phyloP scores from a whole-genome alignment of 495 filamentous ascomycete genomes.

The Corynascus novoguineensis region DNA sequence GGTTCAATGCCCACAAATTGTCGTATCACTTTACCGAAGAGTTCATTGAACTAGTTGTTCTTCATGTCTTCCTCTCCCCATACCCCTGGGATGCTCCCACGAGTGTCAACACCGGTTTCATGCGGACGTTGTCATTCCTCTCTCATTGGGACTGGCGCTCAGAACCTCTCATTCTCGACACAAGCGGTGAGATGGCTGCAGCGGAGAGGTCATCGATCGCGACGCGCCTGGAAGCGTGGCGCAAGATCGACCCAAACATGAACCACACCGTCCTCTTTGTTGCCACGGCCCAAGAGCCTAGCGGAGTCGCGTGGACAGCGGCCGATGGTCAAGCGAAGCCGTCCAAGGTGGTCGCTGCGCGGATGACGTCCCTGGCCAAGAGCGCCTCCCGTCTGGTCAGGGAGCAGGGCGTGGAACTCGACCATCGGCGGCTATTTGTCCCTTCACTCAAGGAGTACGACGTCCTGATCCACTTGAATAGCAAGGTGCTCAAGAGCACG shows the following conservation, averaged over 20 bases:
- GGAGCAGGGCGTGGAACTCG: slow-evolving; percentile 51
- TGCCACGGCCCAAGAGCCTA: slow-evolving; percentile 69
- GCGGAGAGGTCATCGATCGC: slow-evolving; percentile 56
- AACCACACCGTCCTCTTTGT: slow-evolving; percentile 77
- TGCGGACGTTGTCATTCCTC: slow-evolving; percentile 69
- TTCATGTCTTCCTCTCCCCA: slow-evolving; percentile 70
- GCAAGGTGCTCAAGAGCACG: slow-evolving; percentile 37
- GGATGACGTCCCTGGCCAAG: slow-evolving; percentile 75
- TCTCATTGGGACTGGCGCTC: slow-evolving; percentile 87
- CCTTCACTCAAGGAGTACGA: slow-evolving; percentile 70
- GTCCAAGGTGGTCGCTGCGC: slow-evolving; percentile 73
- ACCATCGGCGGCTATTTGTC: slow-evolving; percentile 60
- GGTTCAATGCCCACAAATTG: slow-evolving; percentile 82
- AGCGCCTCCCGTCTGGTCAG: slow-evolving; percentile 59
- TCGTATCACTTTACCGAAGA: slow-evolving; percentile 68
- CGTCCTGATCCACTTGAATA: slow-evolving; percentile 67
- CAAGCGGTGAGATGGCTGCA: slow-evolving; percentile 50
- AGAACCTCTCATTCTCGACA: slow-evolving; percentile 74
- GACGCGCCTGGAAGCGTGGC: slow-evolving; percentile 69
- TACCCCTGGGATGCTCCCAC: slow-evolving; percentile 77
- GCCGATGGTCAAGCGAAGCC: slow-evolving; percentile 46
- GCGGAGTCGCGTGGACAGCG: slow-evolving; percentile 76
- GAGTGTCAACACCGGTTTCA: slow-evolving; percentile 73
- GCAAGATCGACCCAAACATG: slow-evolving; percentile 82
- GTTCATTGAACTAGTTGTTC: slow-evolving; percentile 73